Conservation (phyloP, 1,139 yeast genomes). For the Hyphopichia burtonii region DNA sequence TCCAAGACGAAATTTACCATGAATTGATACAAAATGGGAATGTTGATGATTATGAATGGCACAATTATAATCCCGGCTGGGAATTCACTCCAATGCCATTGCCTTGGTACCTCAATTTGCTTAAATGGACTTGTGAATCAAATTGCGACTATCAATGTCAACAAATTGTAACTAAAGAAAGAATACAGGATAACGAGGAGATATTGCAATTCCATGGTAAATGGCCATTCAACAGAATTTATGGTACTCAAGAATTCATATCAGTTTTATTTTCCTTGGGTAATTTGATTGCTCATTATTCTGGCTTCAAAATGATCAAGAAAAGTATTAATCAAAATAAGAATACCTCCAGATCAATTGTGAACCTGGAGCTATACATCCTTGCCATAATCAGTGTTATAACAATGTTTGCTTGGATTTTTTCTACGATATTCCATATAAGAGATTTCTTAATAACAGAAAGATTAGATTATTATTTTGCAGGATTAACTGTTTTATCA, state of each 20-base stretch:
- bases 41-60: slow-evolving; percentile 22
- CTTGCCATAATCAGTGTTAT: slow-evolving; percentile 41
- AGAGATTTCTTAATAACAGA: slow-evolving; percentile 81
- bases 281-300: slow-evolving; percentile 72
- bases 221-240: slow-evolving; percentile 84
- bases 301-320: slow-evolving; percentile 49
- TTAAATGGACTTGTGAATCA: slow-evolving; percentile 77
- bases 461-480: slow-evolving; percentile 85
- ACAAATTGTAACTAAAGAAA: slow-evolving; percentile 58
- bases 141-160: slow-evolving; percentile 96
- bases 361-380: slow-evolving; percentile 35
- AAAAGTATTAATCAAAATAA: slow-evolving; percentile 23
- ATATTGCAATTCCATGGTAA: slow-evolving; percentile 91
- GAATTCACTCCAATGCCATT: slow-evolving; percentile 36
- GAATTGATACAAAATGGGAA: slow-evolving; percentile 5
- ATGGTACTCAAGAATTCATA: slow-evolving; percentile 80
- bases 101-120: slow-evolving; percentile 40
- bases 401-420: slow-evolving; percentile 86
- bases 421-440: slow-evolving; percentile 83
- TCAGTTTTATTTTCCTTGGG: slow-evolving; percentile 80
- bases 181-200: slow-evolving; percentile 45
- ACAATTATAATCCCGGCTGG: slow-evolving; percentile 31
- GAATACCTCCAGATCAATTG: slow-evolving; percentile 3
- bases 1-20: slow-evolving; percentile 21
- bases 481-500: slow-evolving; percentile 80